Evolutionary conservation across 1,284 basidiomycete genomes (phyloP).

Genomic region (Mycosarcoma mackinlayi): DNA sequence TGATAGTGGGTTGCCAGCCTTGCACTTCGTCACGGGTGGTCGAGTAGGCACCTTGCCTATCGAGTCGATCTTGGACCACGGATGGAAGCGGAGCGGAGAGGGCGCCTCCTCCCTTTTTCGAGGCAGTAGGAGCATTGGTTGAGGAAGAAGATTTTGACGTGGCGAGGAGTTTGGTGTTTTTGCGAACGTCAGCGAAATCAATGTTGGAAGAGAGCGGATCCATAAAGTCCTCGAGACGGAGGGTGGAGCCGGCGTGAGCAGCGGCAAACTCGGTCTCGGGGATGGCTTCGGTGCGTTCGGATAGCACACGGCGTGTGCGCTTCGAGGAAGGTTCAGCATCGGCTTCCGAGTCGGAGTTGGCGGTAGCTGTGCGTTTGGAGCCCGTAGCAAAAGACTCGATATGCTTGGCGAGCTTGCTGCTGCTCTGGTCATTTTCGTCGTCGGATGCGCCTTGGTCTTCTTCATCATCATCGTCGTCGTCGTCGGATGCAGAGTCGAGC

Average conservation of each 20-base stretch:
- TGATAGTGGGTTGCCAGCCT: constrained; percentile 90
- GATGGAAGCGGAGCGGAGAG: constrained; percentile 87
- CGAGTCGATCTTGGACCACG: constrained; percentile 86
- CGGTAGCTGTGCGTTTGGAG: constrained; percentile 23
- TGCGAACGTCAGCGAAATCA: constrained; percentile 48
- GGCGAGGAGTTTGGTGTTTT: constrained; percentile 49
- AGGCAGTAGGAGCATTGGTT: constrained; percentile 72
- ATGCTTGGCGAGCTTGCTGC: constrained; percentile 38
- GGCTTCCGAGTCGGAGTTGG: constrained; percentile 25
- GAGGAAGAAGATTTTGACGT: constrained; percentile 4
- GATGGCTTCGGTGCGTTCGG: constrained; percentile 80
- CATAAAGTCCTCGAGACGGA: constrained; percentile 78
- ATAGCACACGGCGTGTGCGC: constrained; percentile 75
- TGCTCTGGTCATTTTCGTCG: constrained; percentile 46
- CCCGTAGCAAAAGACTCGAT: constrained; percentile 40
- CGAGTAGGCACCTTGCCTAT: constrained; percentile 93
- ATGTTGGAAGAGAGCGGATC: constrained; percentile 72
- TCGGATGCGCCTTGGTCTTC: constrained; percentile 21
- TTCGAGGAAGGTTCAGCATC: constrained; percentile 31
- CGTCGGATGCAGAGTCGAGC: constrained; percentile 56
- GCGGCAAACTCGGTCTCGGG: constrained; percentile 73
- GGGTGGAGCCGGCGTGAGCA: constrained; percentile 24
- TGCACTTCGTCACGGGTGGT: constrained; percentile 90
- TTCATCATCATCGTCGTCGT: constrained; percentile 21
- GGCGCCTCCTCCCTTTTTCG: constrained; percentile 73